A percentile compares a stretch with the other conserved stretches of the same genome.
phyloP scores from a whole-genome alignment of 2,329 filamentous ascomycete species.

The Grosmannia penicillata region DNA sequence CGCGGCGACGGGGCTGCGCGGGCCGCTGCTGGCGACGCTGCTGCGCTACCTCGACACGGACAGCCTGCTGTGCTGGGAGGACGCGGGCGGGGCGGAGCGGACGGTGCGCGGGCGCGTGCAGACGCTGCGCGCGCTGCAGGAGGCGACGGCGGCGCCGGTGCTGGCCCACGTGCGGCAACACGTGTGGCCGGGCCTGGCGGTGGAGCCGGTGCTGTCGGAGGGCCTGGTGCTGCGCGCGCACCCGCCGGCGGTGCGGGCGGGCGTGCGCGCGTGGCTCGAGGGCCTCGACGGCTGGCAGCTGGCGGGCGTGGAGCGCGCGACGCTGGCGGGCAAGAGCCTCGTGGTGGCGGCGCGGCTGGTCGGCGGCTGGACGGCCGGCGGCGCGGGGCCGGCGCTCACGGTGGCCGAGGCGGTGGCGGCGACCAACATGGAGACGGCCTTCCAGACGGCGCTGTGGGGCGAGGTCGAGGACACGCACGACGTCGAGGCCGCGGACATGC shows the following conservation, averaged over 20 bases:
- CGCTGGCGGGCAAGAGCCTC: constrained; percentile 76
- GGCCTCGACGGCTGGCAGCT: constrained; percentile 66
- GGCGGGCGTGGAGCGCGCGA: constrained; percentile 70
- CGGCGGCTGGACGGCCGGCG: constrained; percentile 77
- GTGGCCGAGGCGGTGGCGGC: constrained; percentile 70
- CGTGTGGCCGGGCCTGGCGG: constrained; percentile 73
- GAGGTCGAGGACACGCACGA: constrained; percentile 98
- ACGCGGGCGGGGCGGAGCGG: constrained; percentile 30
- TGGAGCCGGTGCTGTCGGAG: constrained; percentile 53
- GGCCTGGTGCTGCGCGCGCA: constrained; percentile 66
- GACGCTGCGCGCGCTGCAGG: constrained; percentile 59
- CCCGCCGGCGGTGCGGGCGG: constrained; percentile 55
- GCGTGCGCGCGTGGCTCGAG: constrained; percentile 64
- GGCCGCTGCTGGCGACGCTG: too few relatives aligned
- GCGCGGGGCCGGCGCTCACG: constrained; percentile 41
- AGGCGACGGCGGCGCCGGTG: constrained; percentile 52
- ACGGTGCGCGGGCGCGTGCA: neutral
- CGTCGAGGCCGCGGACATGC: constrained; percentile 81
- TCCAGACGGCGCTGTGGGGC: constrained; percentile 85
- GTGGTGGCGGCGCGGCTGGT: constrained; percentile 63
- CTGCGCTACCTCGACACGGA: constrained; percentile 87
- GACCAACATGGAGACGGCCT: constrained; percentile 71
- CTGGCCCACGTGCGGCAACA: constrained; percentile 54
- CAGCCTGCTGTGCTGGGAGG: constrained; percentile 79
- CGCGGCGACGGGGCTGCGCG: neutral